Evolutionary conservation across 495 filamentous ascomycete species (phyloP).

Genomic region (Podospora fimiseda): DNA sequence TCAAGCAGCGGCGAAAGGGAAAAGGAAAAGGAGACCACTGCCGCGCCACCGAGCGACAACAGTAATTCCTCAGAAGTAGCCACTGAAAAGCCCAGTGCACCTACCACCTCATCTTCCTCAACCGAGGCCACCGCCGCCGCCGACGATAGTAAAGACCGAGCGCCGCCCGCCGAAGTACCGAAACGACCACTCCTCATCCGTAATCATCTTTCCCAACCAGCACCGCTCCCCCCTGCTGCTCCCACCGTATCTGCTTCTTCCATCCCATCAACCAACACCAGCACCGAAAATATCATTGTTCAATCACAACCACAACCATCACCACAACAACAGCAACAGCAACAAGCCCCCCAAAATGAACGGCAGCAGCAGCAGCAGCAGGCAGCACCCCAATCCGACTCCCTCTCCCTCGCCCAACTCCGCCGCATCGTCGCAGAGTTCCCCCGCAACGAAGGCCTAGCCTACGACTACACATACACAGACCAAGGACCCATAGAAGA

Average conservation of each 20-base stretch:
- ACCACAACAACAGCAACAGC: conserved; percentile 4
- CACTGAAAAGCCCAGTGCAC: too few relatives aligned
- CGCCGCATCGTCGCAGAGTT: conserved; percentile 74
- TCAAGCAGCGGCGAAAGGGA: not conserved
- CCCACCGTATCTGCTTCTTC: conserved; percentile 9
- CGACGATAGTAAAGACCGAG: too few relatives aligned
- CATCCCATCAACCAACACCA: conserved; percentile 3
- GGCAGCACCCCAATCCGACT: conserved; percentile 52
- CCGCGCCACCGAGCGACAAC: too few relatives aligned
- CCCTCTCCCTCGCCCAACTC: conserved; percentile 76
- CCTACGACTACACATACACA: conserved; percentile 92
- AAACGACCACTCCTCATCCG: conserved; percentile 15
- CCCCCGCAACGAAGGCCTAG: conserved; percentile 65
- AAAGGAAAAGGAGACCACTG: too few relatives aligned
- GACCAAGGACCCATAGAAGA: conserved; percentile 74
- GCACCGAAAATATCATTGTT: not conserved
- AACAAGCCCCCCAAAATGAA: not conserved
- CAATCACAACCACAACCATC: conserved; percentile 1
- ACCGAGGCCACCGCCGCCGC: too few relatives aligned
- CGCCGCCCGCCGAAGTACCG: not conserved
- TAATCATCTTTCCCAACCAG: conserved; percentile 6
- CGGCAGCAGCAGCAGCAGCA: conserved; percentile 1
- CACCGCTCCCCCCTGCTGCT: conserved; percentile 3
- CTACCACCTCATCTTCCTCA: too few relatives aligned
- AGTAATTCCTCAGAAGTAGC: too few relatives aligned